Base-by-base conservation (phyloP, 192 early-diverging fungal genomes). In the Umbelopsis vinacea region DNA sequence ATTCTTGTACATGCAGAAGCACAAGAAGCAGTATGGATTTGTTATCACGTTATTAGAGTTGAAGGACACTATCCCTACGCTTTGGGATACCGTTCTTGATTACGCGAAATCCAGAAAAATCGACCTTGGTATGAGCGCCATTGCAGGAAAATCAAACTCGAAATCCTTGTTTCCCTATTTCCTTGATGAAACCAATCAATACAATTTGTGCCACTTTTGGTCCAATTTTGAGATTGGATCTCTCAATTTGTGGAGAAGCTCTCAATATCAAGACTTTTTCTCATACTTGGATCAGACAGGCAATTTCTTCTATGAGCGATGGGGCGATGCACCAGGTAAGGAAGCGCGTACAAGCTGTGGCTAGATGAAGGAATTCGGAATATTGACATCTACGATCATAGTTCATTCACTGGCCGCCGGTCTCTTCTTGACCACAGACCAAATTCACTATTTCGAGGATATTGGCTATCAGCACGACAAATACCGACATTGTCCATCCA, bases 201-300 rank as follows among this genome's bases (percentile, higher is more conserved):
- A 91, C 74, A 92, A 92, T 70, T 33, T 83, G 46, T 93, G 92
- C 71, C 91, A 93, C 75, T 92, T 92, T 55, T 93, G 92, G 92
- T 88, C 86, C 17, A 94, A 94, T 69, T 94, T 93, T 74, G 92
- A 94, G 73, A 94, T 94, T 52, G 92, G 88, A 6, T 83, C 83
- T 52, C 73, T 93, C 9, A 77, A 85, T 52, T 84, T 91, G 40
- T 87, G 89, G 75, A 77, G 88, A 5, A 86, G 83, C 15, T 74
- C 80, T 10, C 74, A 69, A 4, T 93, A 93, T 73, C 73, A 80
- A 6, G 76, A 80, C 43, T 93, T 84, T 69, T 93, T 93, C 55
- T 67, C 84, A 17, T 87, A 82, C 38, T 72, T 94, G n/a, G 92
- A 94, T 74, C 33, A 76, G 33, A 83, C 84, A 0, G 85, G 87